Evolutionary conservation across 2,329 filamentous ascomycete species (phyloP).

Genomic region (Diaporthe vaccinii): DNA sequence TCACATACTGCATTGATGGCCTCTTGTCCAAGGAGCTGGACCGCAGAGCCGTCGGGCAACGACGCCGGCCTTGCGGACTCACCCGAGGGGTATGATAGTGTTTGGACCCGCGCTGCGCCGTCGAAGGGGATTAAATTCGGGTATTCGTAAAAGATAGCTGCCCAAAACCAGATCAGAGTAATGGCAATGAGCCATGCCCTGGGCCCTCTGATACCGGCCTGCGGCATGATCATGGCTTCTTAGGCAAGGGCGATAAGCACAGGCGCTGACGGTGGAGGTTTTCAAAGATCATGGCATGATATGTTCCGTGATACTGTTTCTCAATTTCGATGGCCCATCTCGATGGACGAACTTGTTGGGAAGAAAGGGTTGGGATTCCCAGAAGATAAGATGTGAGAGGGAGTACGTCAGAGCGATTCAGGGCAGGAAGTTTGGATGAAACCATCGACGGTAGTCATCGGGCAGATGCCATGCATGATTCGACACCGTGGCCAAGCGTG

Average conservation of each 20-base stretch:
- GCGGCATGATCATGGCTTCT: neutral
- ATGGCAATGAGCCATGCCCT: neutral
- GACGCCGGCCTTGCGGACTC: neutral
- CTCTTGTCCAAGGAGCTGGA: neutral
- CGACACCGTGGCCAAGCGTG: neutral
- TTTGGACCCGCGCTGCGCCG: neutral
- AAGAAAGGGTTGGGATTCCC: too few relatives aligned
- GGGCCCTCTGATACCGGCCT: neutral
- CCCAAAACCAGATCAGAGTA: neutral
- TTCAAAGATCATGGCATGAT: neutral
- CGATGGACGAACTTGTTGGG: neutral
- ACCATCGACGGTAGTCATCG: neutral
- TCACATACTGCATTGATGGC: slow-evolving; percentile 5
- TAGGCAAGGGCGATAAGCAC: too few relatives aligned
- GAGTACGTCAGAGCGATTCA: neutral
- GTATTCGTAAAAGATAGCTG: neutral
- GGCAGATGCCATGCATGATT: neutral
- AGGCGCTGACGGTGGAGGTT: neutral
- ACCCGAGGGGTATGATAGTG: neutral
- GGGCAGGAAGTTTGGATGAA: neutral
- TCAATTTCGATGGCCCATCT: neutral
- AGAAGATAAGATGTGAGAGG: neutral
- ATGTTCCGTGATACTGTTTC: neutral
- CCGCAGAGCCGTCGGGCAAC: neutral
- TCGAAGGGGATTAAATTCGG: neutral